These are phyloP conservation scores for Pseudozyma tsukubaensis DNA, from an alignment of 1,284 basidiomycete genomes.

Conservation along the genomic window DNA sequence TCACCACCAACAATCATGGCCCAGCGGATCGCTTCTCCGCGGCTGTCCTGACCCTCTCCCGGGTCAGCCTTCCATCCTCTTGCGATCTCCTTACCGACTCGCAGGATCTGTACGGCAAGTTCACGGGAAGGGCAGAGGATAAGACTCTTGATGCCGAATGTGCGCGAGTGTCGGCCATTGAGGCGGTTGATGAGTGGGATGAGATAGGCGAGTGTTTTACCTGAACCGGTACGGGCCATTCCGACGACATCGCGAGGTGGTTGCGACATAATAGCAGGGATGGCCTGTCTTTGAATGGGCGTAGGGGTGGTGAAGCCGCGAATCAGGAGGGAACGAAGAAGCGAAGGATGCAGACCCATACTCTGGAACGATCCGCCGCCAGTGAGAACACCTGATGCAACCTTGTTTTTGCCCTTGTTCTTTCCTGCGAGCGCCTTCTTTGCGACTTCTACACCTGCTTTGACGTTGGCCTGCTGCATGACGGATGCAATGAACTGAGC, in stretches of 20 bases:
- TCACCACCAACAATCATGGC: constrained; percentile 95
- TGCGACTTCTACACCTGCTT: constrained; percentile 61
- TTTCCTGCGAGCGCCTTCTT: constrained; percentile 55
- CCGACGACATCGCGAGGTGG: constrained; percentile 95
- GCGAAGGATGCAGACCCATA: constrained; percentile 77
- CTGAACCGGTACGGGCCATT: constrained; percentile 98
- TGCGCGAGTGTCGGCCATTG: constrained; percentile 80
- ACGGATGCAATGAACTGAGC: constrained; percentile 64
- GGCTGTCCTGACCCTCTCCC: constrained; percentile 71
- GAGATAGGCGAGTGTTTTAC: constrained; percentile 97
- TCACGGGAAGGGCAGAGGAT: constrained; percentile 93
- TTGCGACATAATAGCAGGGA: constrained; percentile 83
- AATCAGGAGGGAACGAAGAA: constrained; percentile 86
- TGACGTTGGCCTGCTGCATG: constrained; percentile 64
- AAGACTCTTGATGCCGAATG: constrained; percentile 86
- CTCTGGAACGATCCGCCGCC: constrained; percentile 68
- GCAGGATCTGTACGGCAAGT: constrained; percentile 90
- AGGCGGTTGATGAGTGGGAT: constrained; percentile 90
- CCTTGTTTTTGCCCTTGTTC: constrained; percentile 60
- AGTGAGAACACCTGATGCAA: constrained; percentile 52
- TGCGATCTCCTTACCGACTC: constrained; percentile 92
- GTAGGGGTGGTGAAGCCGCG: constrained; percentile 95
- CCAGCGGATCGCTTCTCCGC: constrained; percentile 81
- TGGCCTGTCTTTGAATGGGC: constrained; percentile 91
- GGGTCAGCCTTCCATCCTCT: constrained; percentile 74